Evolutionary conservation across 352 stramenopile genomes (phyloP).

Genomic region (Pythium plurisporium): DNA sequence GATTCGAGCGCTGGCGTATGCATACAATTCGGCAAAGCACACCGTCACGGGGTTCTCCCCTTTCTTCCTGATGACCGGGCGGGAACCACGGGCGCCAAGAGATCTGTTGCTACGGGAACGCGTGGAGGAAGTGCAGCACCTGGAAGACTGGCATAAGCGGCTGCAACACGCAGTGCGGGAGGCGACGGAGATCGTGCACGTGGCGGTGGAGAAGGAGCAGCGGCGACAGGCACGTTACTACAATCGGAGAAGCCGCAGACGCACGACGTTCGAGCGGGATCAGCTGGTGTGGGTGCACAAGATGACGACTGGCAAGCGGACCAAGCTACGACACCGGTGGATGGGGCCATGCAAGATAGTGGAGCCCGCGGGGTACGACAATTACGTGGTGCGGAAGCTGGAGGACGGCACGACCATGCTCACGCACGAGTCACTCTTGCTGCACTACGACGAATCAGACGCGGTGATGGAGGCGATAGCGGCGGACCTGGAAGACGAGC

Average conservation of each 20-base stretch:
- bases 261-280: background rate
- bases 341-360: background rate
- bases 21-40: conserved; percentile 5
- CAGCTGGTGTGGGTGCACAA: background rate
- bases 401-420: background rate
- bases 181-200: no score
- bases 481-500: background rate
- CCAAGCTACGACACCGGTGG: background rate
- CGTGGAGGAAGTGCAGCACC: background rate
- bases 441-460: background rate
- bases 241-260: background rate
- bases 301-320: background rate
- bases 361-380: background rate
- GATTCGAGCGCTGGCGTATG: conserved; percentile 4
- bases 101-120: background rate
- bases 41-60: background rate
- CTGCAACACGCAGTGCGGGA: background rate
- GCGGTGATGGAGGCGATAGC: background rate
- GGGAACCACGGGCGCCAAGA: background rate
- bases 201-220: conserved; percentile 2
- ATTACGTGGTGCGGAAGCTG: background rate
- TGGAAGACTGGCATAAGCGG: no score
- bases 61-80: background rate
- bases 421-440: background rate
- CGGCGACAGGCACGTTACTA: background rate